Conservation (phyloP, 495 filamentous ascomycete species). For the Lindgomyces ingoldianus region DNA sequence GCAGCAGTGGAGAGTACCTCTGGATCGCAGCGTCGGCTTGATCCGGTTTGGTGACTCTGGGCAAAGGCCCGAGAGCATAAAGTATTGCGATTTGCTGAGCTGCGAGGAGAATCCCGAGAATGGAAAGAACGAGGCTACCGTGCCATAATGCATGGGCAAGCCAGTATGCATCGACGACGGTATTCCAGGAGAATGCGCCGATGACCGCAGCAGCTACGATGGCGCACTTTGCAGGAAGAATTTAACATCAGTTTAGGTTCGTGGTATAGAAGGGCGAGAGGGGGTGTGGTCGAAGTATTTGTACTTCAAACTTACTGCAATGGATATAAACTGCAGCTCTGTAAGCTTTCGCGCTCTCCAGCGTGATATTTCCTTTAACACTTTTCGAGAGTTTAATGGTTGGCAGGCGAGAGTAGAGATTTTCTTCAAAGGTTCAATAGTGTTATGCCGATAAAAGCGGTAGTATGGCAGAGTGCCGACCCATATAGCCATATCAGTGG, state of each 20-base stretch:
- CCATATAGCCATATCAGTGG: neutral
- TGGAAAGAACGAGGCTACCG: slow-evolving; percentile 4
- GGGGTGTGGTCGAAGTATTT: neutral
- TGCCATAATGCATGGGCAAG: slow-evolving; percentile 16
- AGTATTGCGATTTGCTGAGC: slow-evolving; percentile 7
- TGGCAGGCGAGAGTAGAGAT: neutral
- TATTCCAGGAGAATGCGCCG: slow-evolving; percentile 19
- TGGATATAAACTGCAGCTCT: slow-evolving; percentile 14
- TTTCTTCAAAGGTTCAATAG: neutral
- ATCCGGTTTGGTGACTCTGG: neutral
- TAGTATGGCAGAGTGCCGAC: slow-evolving; percentile 12
- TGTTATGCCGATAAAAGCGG: slow-evolving; percentile 14
- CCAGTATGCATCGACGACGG: slow-evolving; percentile 14
- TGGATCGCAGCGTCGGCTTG: neutral
- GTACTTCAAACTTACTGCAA: slow-evolving; percentile 2
- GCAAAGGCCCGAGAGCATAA: neutral
- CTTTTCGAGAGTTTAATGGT: neutral
- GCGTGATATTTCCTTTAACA: neutral
- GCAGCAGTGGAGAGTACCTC: slow-evolving; percentile 4
- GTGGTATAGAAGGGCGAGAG: neutral
- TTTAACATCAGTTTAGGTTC: neutral
- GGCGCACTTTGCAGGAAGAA: neutral
- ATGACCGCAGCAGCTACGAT: slow-evolving; percentile 12
- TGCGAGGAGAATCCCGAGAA: slow-evolving; percentile 8
- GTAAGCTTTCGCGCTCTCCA: slow-evolving; percentile 8